Evolutionary conservation across 2,329 filamentous ascomycete species (phyloP).

Genomic region (Leptographium galeiforme): DNA sequence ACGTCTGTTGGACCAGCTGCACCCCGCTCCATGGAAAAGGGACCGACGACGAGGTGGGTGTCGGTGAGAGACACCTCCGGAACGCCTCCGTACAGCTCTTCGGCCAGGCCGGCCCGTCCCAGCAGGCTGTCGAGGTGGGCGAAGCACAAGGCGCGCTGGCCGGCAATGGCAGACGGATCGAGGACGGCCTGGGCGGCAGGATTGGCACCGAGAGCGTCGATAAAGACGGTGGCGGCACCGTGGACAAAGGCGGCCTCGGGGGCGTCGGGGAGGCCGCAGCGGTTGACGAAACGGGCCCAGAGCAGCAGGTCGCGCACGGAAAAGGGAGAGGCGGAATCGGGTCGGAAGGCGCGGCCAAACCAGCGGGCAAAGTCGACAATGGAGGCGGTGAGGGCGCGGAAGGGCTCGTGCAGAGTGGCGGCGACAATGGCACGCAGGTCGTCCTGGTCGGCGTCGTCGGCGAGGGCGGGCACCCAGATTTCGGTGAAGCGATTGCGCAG

Average conservation of each 20-base stretch:
- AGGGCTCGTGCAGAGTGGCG: conserved; percentile 46
- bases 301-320: conserved; percentile 86
- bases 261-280: conserved; percentile 27
- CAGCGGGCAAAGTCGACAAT: conserved; percentile 85
- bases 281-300: conserved; percentile 89
- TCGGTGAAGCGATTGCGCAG: conserved; percentile 94
- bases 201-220: conserved; percentile 90
- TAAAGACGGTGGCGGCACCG: conserved; percentile 87
- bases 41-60: conserved; percentile 51
- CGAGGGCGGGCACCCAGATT: conserved; percentile 90
- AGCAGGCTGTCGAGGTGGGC: conserved; percentile 57
- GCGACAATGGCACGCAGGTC: conserved; percentile 81
- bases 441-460: conserved; percentile 57
- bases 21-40: conserved; percentile 51
- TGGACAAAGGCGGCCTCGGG: conserved; percentile 45
- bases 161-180: conserved; percentile 49
- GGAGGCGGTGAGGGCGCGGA: conserved; percentile 44
- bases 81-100: conserved; percentile 40
- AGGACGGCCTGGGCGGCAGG: conserved; percentile 75
- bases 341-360: conserved; percentile 76
- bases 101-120: conserved; percentile 35
- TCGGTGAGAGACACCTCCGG: conserved; percentile 44
- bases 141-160: conserved; percentile 62
- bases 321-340: conserved; percentile 60
- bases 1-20: too few relatives aligned